A percentile compares a stretch with the other conserved stretches of the same genome.
Conservation (phyloP, 2,329 filamentous ascomycete species). For the Cercospora sp. region DNA sequence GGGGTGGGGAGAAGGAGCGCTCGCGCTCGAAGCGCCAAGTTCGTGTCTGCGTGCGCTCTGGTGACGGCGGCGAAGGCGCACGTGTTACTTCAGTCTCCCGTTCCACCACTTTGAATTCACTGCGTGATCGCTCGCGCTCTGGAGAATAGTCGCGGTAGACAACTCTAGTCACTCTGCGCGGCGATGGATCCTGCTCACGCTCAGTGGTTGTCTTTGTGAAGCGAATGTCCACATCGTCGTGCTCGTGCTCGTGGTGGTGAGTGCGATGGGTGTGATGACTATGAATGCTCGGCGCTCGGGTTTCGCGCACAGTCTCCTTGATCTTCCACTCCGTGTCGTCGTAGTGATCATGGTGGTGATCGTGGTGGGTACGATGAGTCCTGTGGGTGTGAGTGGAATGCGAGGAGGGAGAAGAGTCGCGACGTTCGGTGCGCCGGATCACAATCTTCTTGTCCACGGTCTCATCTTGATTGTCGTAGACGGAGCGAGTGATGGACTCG, state of each 20-base stretch:
- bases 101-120: constrained; percentile 45
- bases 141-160: constrained; percentile 36
- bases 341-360: constrained; percentile 21
- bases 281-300: constrained; percentile 19
- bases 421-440: constrained; percentile 39
- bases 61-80: constrained; percentile 42
- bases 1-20: constrained; percentile 48
- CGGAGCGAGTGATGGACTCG: constrained; percentile 44
- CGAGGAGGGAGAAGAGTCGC: constrained; percentile 24
- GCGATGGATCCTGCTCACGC: constrained; percentile 31
- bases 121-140: constrained; percentile 29
- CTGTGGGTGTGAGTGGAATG: constrained; percentile 14
- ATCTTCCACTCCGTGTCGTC: constrained; percentile 34
- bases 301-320: constrained; percentile 28
- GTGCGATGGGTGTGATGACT: constrained; percentile 6
- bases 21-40: constrained; percentile 57
- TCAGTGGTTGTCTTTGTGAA: constrained; percentile 44
- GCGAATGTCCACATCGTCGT: constrained; percentile 36
- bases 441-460: constrained; percentile 51
- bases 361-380: constrained; percentile 17
- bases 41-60: constrained; percentile 49
- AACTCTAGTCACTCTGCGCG: constrained; percentile 36
- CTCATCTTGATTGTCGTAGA: constrained; percentile 41
- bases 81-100: constrained; percentile 37
- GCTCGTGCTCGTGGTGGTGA: constrained; percentile 11